Percentiles rank a stretch among this genome's conserved stretches.
Evolutionary conservation across 1,284 basidiomycete genomes (phyloP).

Genomic region (Marasmius sp.): DNA sequence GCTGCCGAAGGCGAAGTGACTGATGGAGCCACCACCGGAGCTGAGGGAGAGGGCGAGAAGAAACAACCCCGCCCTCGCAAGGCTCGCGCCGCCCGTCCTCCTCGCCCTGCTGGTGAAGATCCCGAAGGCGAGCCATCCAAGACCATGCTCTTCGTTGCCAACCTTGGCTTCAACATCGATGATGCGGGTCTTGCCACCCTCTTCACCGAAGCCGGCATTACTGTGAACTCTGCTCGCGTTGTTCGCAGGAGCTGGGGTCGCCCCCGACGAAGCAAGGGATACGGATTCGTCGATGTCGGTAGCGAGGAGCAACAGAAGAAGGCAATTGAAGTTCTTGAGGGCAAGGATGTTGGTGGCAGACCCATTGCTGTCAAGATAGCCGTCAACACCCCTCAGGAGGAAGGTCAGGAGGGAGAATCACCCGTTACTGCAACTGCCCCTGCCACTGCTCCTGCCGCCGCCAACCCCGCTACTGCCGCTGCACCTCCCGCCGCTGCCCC

Average conservation of each 20-base stretch:
- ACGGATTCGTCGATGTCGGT: constrained; percentile 92
- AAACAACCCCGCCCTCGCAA: constrained; percentile 63
- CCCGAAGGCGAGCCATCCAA: constrained; percentile 80
- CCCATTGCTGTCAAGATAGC: constrained; percentile 87
- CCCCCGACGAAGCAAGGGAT: constrained; percentile 86
- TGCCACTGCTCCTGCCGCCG: constrained; percentile 26
- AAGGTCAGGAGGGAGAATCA: constrained; percentile 39
- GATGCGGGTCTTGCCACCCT: constrained; percentile 75
- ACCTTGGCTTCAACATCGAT: constrained; percentile 89
- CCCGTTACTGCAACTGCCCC: constrained; percentile 26
- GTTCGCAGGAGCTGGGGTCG: constrained; percentile 81
- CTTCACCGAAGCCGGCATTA: constrained; percentile 82
- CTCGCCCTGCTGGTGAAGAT: constrained; percentile 71
- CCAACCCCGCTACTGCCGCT: constrained; percentile 11
- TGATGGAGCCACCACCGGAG: constrained; percentile 29
- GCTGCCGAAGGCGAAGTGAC: constrained; percentile 37
- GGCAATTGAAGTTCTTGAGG: constrained; percentile 79
- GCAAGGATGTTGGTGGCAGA: constrained; percentile 80
- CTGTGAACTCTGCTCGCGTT: constrained; percentile 81
- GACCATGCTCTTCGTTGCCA: constrained; percentile 91
- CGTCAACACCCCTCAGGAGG: constrained; percentile 61
- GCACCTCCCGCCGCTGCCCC: constrained; percentile 17
- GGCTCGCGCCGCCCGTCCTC: constrained; percentile 54
- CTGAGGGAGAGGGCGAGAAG: constrained; percentile 20
- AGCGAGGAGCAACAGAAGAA: constrained; percentile 82